A percentile compares a stretch with the other conserved stretches of the same genome.
phyloP scores from a whole-genome alignment of 495 filamentous ascomycete genomes.

The Neurospora cerealis region DNA sequence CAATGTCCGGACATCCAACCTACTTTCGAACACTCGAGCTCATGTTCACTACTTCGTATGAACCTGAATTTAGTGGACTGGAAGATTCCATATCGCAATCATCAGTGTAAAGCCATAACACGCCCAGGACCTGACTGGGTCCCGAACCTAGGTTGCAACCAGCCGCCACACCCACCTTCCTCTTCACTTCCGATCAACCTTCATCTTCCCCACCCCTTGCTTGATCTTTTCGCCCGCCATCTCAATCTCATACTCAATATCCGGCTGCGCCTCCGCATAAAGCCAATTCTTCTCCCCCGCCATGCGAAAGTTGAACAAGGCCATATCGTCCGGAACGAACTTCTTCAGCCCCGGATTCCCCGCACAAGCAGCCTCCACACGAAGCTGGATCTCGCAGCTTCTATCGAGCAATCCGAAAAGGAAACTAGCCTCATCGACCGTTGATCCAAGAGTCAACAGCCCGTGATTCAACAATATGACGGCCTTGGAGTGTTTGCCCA shows the following conservation, averaged over 20 bases:
- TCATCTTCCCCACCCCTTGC: neutral
- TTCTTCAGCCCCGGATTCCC: constrained; percentile 22
- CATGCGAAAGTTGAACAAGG: constrained; percentile 43
- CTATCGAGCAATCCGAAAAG: constrained; percentile 42
- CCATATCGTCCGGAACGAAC: constrained; percentile 41
- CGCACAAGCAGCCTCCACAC: constrained; percentile 36
- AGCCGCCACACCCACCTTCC: neutral
- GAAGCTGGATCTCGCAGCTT: constrained; percentile 40
- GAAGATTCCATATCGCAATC: neutral
- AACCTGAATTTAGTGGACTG: neutral
- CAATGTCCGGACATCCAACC: neutral
- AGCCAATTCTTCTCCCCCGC: constrained; percentile 35
- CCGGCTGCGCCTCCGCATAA: constrained; percentile 37
- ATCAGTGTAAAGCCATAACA: neutral
- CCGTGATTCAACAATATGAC: constrained; percentile 48
- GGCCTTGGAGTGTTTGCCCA: constrained; percentile 36
- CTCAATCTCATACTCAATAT: constrained; percentile 35
- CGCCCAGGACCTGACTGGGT: neutral
- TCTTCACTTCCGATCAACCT: neutral
- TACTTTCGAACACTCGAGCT: neutral
- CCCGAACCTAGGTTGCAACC: neutral
- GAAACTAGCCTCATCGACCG: constrained; percentile 47
- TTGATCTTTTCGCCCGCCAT: constrained; percentile 25
- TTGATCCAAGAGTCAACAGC: constrained; percentile 41
- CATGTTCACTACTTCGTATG: neutral